Evolutionary conservation across 2,329 filamentous ascomycete genomes (phyloP), one percentile per base, ranked within the genome.

Genomic region (Colletotrichum sublineola): DNA sequence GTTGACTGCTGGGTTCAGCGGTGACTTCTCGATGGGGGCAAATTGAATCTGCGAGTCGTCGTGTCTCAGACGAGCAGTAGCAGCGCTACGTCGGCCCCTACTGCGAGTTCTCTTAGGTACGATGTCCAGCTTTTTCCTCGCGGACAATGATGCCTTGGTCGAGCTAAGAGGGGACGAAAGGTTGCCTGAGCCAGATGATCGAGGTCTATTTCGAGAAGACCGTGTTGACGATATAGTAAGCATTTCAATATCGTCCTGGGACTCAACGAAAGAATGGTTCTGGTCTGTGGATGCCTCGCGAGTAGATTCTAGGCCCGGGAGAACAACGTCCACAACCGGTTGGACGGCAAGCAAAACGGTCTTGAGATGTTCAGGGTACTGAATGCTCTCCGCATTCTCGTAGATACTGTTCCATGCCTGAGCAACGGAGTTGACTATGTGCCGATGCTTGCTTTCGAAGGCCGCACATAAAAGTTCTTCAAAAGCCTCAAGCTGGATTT

Each of bases 21-120:
- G 84, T 0, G 91, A 89, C 15, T 90, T 89, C 40, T 89, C 87
- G 58, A 96, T 92, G 0, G 90, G 83, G 3, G 92, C 89, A 77
- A 96, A 96, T 55, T 93, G 87, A 36, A 97, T 87, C 77, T 97
- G 94, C 0, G 94, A 97, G 80, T 97, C 89, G 74, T 97, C 90
- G 76, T 97, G 94, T 44, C 93, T 89, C 38, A 91, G 84, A 71
- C 88, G 89, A 24, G 87, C 84, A 58, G 86, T 89, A 15, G 44
- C 65, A 57, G 72, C 53, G 36, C 56, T 63, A 6, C 68, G 61
- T 33, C 61, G 67, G 18, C 42, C 7, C 53, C 57, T 66, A 9
- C 38, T 57, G 33, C 71, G 73, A 20, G 64, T 66, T 24, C 40
- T 72, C 57, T 52, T 71, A 11, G 79, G 78, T 5, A 77, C 77